Base-by-base conservation (phyloP, 805 yeast genomes). In the Kazachstania bromeliacearum region DNA sequence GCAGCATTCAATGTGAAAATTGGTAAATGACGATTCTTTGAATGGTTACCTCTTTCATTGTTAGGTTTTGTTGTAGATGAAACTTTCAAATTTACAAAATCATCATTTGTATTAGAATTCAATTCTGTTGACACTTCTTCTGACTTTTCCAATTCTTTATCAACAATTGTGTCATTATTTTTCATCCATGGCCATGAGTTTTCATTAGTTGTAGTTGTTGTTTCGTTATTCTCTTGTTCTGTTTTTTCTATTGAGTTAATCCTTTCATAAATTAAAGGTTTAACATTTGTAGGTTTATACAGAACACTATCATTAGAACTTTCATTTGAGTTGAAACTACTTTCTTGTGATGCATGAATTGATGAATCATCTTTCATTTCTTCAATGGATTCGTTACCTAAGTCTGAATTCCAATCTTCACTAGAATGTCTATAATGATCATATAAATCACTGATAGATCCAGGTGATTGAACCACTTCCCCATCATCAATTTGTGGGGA, bases 11-110 rank as follows among this genome's bases (percentile, higher is more conserved):
- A 9, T 9, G 16, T 33, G n/a, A 45, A 36, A 9, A 52, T 42
- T 22, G 57, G 57, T 13, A 39, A 35, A 36, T 63, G 66, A 40
- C 66, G 55, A 38, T 61, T 60, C 37, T 64, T 54, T 3, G 64
- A 48, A 37, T 62, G 66, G 36, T 60, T 60, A 7, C 47, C 43
- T 35, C 46, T 45, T 15, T 39, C 45, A 18, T 25, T 33, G 3
- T 21, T n/a, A 13, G 31, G 22, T 30, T 30, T 23, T 3, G 12
- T 13, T 18, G 12, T 31, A 8, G 34, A 10, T 14, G 25, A 6
- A 4, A 20, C 22, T 8, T 25, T 29, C 31, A 33, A 28, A 19
- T 34, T 44, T 20, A 35, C 36, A 30, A 40, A 42, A 27, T 41
- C 44, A 18, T 36, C 38, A 12, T 32, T 34, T n/a, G 26, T 14